Evolutionary conservation across 345 rosid genomes (phyloP).

Genomic region (Eucalyptus pauciflora): DNA sequence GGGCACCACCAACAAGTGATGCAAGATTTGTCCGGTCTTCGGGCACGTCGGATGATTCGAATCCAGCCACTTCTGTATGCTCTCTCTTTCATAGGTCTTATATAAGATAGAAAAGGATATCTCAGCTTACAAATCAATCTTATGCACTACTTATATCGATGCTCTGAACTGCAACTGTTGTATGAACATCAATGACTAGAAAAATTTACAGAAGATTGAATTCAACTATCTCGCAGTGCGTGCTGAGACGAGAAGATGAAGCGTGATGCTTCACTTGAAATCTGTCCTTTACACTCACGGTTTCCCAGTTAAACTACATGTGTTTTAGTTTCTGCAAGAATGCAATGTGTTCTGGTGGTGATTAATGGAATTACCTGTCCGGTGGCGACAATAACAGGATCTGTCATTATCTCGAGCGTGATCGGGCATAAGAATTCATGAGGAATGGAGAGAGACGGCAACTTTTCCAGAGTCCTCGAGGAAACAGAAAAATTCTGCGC

Average conservation of each 20-base stretch:
- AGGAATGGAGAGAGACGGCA: constrained; percentile 38
- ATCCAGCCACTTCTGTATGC: too few species aligned
- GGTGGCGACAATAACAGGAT: too few species aligned
- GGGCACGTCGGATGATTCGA: too few species aligned
- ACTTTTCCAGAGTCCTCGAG: constrained; percentile 12
- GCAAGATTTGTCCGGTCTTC: too few species aligned
- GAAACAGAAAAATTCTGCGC: constrained; percentile 20
- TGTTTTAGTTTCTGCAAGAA: not conserved
- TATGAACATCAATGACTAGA: not conserved
- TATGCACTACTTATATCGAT: too few species aligned
- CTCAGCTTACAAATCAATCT: too few species aligned
- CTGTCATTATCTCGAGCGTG: too few species aligned
- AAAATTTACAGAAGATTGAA: not conserved
- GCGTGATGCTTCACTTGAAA: not conserved
- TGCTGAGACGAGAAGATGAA: not conserved
- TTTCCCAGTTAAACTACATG: not conserved
- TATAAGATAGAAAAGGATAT: not conserved
- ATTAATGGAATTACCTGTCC: too few species aligned
- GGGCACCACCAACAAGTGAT: too few species aligned
- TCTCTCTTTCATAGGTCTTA: constrained; percentile 21
- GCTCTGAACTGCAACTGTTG: not conserved
- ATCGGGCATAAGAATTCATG: constrained; percentile 51
- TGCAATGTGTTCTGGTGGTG: too few species aligned
- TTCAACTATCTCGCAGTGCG: not conserved
- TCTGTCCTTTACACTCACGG: not conserved